These are phyloP conservation scores for Nemania sp. DNA, from an alignment of 2,329 filamentous ascomycete genomes.

Conservation along the genomic window DNA sequence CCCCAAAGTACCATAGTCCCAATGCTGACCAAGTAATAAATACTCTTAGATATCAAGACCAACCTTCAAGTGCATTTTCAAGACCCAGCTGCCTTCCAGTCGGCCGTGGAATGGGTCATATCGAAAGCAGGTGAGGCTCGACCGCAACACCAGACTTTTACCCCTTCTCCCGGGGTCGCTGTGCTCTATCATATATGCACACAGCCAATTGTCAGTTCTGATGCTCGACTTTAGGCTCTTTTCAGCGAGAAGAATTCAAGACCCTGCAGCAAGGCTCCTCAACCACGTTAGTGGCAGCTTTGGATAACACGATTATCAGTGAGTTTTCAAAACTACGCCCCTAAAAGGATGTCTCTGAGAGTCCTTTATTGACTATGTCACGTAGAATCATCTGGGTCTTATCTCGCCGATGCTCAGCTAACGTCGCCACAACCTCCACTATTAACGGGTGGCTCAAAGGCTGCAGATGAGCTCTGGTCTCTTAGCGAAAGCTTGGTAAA, in stretches of 20 bases:
- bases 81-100: constrained; percentile 4
- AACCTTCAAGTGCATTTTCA: constrained; percentile 11
- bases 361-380: background rate
- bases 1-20: too few species aligned
- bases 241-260: constrained; percentile 10
- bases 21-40: background rate
- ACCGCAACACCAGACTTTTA: background rate
- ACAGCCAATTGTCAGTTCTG: background rate
- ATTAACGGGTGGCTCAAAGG: background rate
- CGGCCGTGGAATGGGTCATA: constrained; percentile 9
- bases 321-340: background rate
- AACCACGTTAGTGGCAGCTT: constrained; percentile 10
- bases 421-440: background rate
- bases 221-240: background rate
- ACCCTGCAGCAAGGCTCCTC: constrained; percentile 8
- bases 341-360: background rate
- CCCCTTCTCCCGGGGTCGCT: background rate
- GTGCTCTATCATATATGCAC: background rate
- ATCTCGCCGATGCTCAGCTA: constrained; percentile 3
- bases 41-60: constrained; percentile 1
- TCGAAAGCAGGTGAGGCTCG: constrained; percentile 6
- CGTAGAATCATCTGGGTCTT: background rate
- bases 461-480: background rate
- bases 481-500: background rate
- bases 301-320: constrained; percentile 5